Evolutionary conservation across 148 eudicot species (phyloP), one percentile per base, ranked within the genome.

Genomic region (Beta vulgaris): DNA sequence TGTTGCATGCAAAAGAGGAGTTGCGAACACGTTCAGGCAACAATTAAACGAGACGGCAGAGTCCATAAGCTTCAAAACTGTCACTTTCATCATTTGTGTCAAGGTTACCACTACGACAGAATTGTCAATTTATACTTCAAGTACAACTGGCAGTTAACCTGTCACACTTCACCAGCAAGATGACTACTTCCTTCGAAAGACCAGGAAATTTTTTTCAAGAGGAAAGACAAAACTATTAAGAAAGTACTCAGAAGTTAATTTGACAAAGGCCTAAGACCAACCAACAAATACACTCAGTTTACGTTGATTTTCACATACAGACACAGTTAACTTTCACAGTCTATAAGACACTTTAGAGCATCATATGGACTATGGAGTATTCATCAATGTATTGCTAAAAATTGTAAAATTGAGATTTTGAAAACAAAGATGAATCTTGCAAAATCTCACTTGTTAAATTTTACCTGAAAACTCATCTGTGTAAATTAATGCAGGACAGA

Each of bases 11-110:
- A 53, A 49, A n/a, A 69, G 36, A 75, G 72, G 53, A 79, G 85
- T 85, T 82, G 87, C 58, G 32, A 26, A 77, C 85, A 82, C 87
- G 85, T 85, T 68, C 54, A 72, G 49, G 53, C 40, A 46, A 37
- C 29, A 58, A 29, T 64, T 46, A 76, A 57, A 61, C 55, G 26
- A 79, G 75, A 74, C 72, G 73, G 74, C 83, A 21, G 60, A 69
- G 61, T 63, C 60, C 36, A 62, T 4, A 69, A 36, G 43, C 51
- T 42, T 12, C n/a, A n/a, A 54, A 49, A 31, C n/a, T 26, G 43
- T 74, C 19, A 37, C 25, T 44, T 31, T 3, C 58, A 59, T 46
- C 32, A 69, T 21, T 23, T 8, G 37, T 37, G 72, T 78, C 46
- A 68, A 79, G 74, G 77, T 67, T 44, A 40, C 77, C 74, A 54